Evolutionary conservation across 441 rosid species (phyloP).

Genomic region (Dalechampia spathulata): DNA sequence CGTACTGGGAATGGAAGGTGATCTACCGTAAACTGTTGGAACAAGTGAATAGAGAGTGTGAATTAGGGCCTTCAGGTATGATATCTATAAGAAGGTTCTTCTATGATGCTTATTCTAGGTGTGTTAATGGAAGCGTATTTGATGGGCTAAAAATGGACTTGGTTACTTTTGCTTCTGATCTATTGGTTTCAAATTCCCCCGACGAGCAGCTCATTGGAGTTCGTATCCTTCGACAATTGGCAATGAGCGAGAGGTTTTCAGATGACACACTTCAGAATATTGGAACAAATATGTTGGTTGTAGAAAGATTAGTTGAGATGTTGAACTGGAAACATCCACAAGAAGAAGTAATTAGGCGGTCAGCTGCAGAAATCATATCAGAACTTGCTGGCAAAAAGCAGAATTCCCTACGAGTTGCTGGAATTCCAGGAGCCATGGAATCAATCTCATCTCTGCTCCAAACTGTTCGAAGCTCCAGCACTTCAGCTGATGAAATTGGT

Average conservation of each 20-base stretch:
- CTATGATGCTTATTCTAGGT: slow-evolving; percentile 82
- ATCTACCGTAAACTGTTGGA: slow-evolving; percentile 57
- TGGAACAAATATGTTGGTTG: slow-evolving; percentile 50
- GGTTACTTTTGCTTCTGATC: slow-evolving; percentile 69
- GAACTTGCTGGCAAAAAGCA: slow-evolving; percentile 79
- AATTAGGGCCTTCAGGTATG: slow-evolving; percentile 57
- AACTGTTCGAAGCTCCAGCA: slow-evolving; percentile 39
- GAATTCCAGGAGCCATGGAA: slow-evolving; percentile 91
- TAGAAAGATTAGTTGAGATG: slow-evolving; percentile 85
- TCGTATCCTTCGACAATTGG: slow-evolving; percentile 59
- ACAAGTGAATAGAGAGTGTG: slow-evolving; percentile 64
- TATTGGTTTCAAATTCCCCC: slow-evolving; percentile 53
- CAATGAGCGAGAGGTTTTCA: slow-evolving; percentile 37
- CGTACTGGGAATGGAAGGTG: slow-evolving; percentile 86
- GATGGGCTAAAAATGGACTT: slow-evolving; percentile 92
- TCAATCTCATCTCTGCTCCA: slow-evolving; percentile 86
- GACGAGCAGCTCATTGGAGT: slow-evolving; percentile 90
- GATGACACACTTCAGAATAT: slow-evolving; percentile 82
- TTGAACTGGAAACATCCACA: slow-evolving; percentile 85
- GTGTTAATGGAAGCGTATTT: slow-evolving; percentile 78
- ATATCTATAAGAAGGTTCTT: slow-evolving; percentile 69
- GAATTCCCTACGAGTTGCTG: slow-evolving; percentile 71
- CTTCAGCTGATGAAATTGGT: slow-evolving; percentile 68
- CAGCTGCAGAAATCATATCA: slow-evolving; percentile 75
- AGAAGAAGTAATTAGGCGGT: slow-evolving; percentile 75